Conservation (phyloP, 495 filamentous ascomycete species). For the Tetracladium marchalianum region DNA sequence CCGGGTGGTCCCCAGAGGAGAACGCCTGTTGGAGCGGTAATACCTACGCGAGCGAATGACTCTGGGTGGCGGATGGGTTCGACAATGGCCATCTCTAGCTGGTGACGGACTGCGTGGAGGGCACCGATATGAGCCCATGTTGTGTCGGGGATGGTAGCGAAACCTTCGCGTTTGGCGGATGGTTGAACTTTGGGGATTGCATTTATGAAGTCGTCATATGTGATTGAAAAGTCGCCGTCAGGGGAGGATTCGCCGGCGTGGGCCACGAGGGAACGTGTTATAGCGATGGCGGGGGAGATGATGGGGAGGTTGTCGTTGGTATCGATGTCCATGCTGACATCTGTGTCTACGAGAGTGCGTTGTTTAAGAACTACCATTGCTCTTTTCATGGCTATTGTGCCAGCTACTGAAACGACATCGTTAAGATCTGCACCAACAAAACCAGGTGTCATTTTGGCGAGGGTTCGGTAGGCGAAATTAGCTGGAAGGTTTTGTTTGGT, state of each 20-base stretch:
- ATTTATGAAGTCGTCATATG: slow-evolving; percentile 53
- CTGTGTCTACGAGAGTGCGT: slow-evolving; percentile 35
- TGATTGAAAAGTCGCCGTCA: slow-evolving; percentile 29
- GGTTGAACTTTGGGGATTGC: slow-evolving; percentile 84
- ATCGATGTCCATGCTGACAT: slow-evolving; percentile 49
- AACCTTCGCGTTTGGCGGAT: slow-evolving; percentile 90
- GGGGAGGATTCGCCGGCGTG: slow-evolving; percentile 36
- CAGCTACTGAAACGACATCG: slow-evolving; percentile 66
- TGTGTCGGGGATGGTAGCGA: slow-evolving; percentile 93
- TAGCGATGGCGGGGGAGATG: slow-evolving; percentile 14
- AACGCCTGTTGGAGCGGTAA: slow-evolving; percentile 81
- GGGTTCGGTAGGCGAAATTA: slow-evolving; percentile 65
- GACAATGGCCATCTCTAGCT: slow-evolving; percentile 80
- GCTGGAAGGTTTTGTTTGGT: slow-evolving; percentile 56
- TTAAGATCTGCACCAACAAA: slow-evolving; percentile 95
- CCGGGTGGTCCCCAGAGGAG: slow-evolving; percentile 95
- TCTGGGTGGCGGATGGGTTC: slow-evolving; percentile 84
- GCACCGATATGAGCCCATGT: slow-evolving; percentile 93
- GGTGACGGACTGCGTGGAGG: slow-evolving; percentile 64
- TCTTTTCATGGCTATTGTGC: slow-evolving; percentile 37
- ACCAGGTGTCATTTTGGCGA: slow-evolving; percentile 85
- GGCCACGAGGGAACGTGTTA: slow-evolving; percentile 42
- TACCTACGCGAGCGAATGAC: slow-evolving; percentile 69
- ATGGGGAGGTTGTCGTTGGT: slow-evolving; percentile 2
- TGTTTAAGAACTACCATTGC: slow-evolving; percentile 35